Base-by-base conservation (phyloP, 257 asterid species). In the Solanum pennellii region DNA sequence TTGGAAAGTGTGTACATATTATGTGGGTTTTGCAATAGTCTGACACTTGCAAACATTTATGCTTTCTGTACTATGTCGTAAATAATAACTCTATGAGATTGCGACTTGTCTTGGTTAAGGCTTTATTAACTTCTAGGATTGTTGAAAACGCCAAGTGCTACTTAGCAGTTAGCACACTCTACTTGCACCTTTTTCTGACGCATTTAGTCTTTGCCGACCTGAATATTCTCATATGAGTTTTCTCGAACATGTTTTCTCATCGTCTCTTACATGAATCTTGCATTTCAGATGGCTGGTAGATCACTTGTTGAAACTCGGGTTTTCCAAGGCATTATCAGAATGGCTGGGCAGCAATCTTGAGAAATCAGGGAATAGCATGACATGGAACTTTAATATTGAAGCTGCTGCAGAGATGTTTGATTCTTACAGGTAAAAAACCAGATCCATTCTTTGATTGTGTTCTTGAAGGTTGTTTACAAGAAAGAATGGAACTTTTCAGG, bases 331-430 rank as follows among this genome's bases (percentile, higher is more conserved):
- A n/a, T 85, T 97, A 87, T 93, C 99, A 39, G 89, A 94, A 60
- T 96, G 99, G 99, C 88, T 97, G 74, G 99, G 98, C 71, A 97
- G 98, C 92, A 97, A 96, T 92, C 94, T 97, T 88, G 94, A 93
- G 91, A 92, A 91, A 92, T 94, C 96, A 31, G 98, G 93, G 85
- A 97, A 91, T 21, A 87, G 90, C 13, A 92, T 90, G 89, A 94
- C 90, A 14, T 97, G 98, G 98, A 95, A 95, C 75, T 97, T 96
- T 89, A 92, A 95, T 90, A 94, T 97, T 35, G 95, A 96, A 86
- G 99, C 98, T 41, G 98, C 99, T 45, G 86, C 93, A 86, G 94
- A 95, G 88, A 97, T 97, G 99, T 95, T 96, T 77, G 87, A 94
- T 82, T 97, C 99, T 83, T 95, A 95, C 90, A 92, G 97, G 99